phyloP scores from a whole-genome alignment of 345 rosid species.

The Xanthoceras sorbifolium region DNA sequence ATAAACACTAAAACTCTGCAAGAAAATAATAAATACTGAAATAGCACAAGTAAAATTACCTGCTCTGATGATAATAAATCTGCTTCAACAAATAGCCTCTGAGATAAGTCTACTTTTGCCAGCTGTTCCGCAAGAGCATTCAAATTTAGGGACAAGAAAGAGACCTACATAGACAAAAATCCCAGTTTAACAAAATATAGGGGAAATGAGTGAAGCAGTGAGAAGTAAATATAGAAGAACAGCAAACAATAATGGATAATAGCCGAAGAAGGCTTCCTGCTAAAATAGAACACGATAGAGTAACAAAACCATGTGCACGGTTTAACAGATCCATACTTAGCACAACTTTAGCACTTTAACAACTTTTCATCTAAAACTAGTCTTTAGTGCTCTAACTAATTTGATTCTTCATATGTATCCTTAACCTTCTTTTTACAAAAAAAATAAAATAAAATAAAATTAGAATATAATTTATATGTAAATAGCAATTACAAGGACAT shows the following conservation, averaged over 20 bases:
- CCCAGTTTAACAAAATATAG: neutral
- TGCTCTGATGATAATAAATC: constrained; percentile 64
- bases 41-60: constrained; percentile 41
- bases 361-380: neutral
- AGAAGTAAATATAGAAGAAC: neutral
- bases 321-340: neutral
- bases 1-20: neutral
- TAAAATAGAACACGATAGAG: neutral
- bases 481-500: too few relatives aligned
- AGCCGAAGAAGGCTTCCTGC: neutral
- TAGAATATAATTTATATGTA: too few relatives aligned
- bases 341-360: neutral
- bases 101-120: constrained; percentile 59
- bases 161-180: constrained; percentile 41
- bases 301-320: neutral
- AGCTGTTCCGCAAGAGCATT: constrained; percentile 63
- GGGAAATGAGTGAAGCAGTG: neutral
- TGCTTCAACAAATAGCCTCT: constrained; percentile 71
- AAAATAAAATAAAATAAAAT: too few relatives aligned
- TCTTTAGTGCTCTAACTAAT: neutral
- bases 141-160: constrained; percentile 69
- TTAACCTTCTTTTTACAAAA: too few relatives aligned
- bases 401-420: too few relatives aligned
- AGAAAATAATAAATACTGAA: neutral
- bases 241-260: neutral